A percentile compares a stretch with the other conserved stretches of the same genome.
phyloP scores from a whole-genome alignment of 192 early-diverging fungal genomes.

The Coemansia sp. region DNA sequence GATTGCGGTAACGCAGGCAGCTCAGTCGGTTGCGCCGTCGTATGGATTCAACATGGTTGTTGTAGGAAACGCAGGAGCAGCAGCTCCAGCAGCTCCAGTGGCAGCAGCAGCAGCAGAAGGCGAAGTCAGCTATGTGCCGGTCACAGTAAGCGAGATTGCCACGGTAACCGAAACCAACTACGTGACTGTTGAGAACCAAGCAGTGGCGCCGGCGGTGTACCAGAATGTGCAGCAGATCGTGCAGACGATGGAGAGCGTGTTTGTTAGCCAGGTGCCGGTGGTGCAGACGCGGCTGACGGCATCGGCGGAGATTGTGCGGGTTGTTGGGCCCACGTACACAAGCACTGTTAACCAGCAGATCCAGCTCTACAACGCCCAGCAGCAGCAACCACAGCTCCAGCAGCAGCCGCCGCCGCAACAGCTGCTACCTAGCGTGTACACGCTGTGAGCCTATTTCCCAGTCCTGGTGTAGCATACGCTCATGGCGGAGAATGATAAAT shows the following conservation, averaged over 20 bases:
- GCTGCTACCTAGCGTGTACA: conserved; percentile 2
- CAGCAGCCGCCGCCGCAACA: neutral
- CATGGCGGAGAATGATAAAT: neutral
- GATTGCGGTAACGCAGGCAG: neutral
- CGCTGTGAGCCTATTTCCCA: neutral
- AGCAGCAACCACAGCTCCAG: neutral
- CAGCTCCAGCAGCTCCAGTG: neutral
- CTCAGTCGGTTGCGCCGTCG: neutral
- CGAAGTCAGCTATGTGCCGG: conserved; percentile 3
- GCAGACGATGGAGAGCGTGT: neutral
- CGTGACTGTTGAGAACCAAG: neutral
- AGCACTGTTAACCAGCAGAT: conserved; percentile 17
- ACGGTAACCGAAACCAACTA: neutral
- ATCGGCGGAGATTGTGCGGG: conserved; percentile 12
- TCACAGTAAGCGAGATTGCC: neutral
- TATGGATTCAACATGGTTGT: neutral
- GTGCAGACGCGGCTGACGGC: conserved; percentile 19
- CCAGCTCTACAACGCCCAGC: neutral
- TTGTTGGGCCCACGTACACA: conserved; percentile 21
- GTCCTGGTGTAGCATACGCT: too few species aligned
- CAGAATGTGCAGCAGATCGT: neutral
- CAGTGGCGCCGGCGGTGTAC: neutral
- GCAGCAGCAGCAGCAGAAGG: neutral
- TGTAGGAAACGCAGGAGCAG: neutral
- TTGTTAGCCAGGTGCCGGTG: conserved; percentile 4